Conservation (phyloP, 2,329 filamentous ascomycete genomes). For the Elsinoe fawcettii region DNA sequence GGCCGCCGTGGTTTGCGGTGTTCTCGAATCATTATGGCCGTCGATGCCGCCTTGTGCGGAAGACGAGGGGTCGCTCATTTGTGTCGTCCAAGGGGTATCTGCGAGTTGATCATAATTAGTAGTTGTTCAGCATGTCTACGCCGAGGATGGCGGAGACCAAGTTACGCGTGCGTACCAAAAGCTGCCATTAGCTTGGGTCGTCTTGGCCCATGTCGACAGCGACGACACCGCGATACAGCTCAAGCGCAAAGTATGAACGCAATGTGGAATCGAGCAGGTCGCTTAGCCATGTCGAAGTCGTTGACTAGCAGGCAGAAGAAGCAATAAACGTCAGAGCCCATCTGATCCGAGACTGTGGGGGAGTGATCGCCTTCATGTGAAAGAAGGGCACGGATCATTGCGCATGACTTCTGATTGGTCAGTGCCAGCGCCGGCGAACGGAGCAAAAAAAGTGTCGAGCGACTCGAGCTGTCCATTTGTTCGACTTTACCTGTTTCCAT, state of each 20-base stretch:
- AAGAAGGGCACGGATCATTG: not conserved
- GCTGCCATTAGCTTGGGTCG: conserved; percentile 6
- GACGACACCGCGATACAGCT: not conserved
- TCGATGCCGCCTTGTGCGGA: conserved; percentile 31
- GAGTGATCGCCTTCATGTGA: not conserved
- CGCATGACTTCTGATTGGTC: not conserved
- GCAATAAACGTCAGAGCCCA: not conserved
- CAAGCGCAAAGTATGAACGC: not conserved
- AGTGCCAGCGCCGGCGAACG: not conserved
- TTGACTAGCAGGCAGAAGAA: not conserved
- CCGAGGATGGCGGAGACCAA: not conserved
- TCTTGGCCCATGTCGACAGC: conserved; percentile 2
- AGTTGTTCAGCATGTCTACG: not conserved
- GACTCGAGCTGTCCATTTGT: not conserved
- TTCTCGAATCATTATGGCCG: conserved; percentile 17
- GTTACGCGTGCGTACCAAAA: conserved; percentile 3
- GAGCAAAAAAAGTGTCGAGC: not conserved
- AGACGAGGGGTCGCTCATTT: conserved; percentile 41
- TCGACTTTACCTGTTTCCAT: not conserved
- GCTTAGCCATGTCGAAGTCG: not conserved
- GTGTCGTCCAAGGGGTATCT: conserved; percentile 46
- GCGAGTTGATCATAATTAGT: not conserved
- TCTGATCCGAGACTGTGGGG: not conserved
- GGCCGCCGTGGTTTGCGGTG: conserved; percentile 66
- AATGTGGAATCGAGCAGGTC: not conserved